Base-by-base conservation (phyloP, 2,329 filamentous ascomycete genomes). In the Cordyceps farinosa region DNA sequence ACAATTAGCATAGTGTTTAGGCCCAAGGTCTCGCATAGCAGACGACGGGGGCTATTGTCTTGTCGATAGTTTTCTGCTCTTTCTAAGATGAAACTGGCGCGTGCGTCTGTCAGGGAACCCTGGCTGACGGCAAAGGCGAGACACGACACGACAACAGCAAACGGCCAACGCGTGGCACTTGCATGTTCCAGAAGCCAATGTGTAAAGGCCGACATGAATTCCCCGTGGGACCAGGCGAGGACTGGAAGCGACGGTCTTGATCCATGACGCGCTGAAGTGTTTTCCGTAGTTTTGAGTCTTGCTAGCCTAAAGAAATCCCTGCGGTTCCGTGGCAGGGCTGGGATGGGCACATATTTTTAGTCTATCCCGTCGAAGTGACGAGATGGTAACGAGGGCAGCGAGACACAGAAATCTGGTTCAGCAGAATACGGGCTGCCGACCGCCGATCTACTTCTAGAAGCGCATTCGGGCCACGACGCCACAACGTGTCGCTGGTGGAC, bases 401-500 rank as follows among this genome's bases (percentile, higher is more conserved):
- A 53, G 34, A 22, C 13, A 32, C n/a, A 34, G 15, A 11, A 48
- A 40, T 50, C 44, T 45, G 55, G 55, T 34, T 9, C 40, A 22
- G 30, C 17, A 17, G 11, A 15, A 15, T n/a, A 27, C 29, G 17
- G 29, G n/a, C 9, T 47, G 40, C 48, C 51, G 36, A 10, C n/a
- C 11, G 29, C 54, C 47, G 48, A 55, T 63, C 54, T 48, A 30
- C 38, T 58, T 32, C 47, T 36, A 53, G 44, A 45, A 53, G 34
- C 29, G 30, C 38, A 56, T 27, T 13, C 10, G 36, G 48, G 13
- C 38, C 34, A 29, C 53, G 48, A 53, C 59, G 59, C 36, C 61
- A 42, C 54, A 59, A 63, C 61, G 60, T 62, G 60, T 44, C 40
- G 30, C 17, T 44, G 32, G 51, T 22, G 11, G 51, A 9, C 51